phyloP scores from a whole-genome alignment of 2,329 filamentous ascomycete species.

The Talaromyces atroroseus region DNA sequence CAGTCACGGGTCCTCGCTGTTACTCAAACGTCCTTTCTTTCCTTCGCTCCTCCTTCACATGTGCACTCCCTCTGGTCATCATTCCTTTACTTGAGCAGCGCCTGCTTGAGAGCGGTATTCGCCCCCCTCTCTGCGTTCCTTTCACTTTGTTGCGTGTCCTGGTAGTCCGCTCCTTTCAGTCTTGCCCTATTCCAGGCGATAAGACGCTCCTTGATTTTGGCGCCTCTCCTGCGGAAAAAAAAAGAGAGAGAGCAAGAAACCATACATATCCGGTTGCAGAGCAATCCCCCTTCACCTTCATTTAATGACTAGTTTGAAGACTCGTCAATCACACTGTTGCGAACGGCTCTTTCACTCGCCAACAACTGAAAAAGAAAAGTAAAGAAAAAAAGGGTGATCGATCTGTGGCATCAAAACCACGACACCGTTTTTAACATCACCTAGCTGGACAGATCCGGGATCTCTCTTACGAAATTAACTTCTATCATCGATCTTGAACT shows the following conservation, averaged over 20 bases:
- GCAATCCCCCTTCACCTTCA: constrained; percentile 13
- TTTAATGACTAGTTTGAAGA: background rate
- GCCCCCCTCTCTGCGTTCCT: constrained; percentile 13
- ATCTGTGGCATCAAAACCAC: background rate
- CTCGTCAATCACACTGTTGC: background rate
- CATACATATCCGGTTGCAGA: constrained; percentile 10
- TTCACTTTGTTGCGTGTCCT: constrained; percentile 26
- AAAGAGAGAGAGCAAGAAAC: too few species aligned
- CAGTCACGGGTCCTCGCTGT: constrained; percentile 8
- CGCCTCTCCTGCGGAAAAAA: background rate
- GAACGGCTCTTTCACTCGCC: background rate
- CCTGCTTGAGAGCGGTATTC: constrained; percentile 6
- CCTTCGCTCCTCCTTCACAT: constrained; percentile 13
- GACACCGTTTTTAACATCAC: background rate
- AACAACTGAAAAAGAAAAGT: background rate
- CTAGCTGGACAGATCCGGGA: background rate
- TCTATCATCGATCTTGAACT: constrained; percentile 3
- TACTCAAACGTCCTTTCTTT: constrained; percentile 13
- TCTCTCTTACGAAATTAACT: background rate
- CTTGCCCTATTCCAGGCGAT: constrained; percentile 19
- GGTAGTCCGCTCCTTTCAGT: constrained; percentile 35
- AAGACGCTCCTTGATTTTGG: constrained; percentile 8
- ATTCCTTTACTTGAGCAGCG: background rate
- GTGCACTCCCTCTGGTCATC: constrained; percentile 8
- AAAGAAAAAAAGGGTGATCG: background rate